phyloP scores from a whole-genome alignment of 2,329 filamentous ascomycete species.

The Leptographium wingfieldii region DNA sequence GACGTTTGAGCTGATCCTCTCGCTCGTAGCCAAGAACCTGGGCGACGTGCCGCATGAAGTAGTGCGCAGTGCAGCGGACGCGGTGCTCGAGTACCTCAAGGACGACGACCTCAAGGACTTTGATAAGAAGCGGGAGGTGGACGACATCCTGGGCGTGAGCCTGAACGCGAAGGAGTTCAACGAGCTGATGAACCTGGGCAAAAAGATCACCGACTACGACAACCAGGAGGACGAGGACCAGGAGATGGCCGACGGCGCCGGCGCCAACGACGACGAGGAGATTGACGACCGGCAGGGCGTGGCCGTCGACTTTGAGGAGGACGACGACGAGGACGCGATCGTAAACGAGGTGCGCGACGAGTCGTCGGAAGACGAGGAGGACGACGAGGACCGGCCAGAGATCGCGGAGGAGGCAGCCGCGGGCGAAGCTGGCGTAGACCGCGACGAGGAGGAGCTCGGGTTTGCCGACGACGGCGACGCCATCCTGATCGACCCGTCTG shows the following conservation, averaged over 20 bases:
- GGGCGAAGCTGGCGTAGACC: conserved; percentile 34
- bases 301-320: conserved; percentile 89
- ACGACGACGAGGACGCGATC: conserved; percentile 69
- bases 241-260: conserved; percentile 51
- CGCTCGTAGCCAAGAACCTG: conserved; percentile 74
- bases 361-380: conserved; percentile 69
- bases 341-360: conserved; percentile 83
- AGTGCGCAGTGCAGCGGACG: conserved; percentile 86
- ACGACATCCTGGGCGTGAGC: conserved; percentile 76
- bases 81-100: conserved; percentile 80
- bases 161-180: conserved; percentile 89
- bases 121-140: conserved; percentile 95
- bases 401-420: conserved; percentile 38
- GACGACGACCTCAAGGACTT: conserved; percentile 94
- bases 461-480: conserved; percentile 58
- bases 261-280: conserved; percentile 54
- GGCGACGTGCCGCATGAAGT: conserved; percentile 90
- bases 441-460: conserved; percentile 36
- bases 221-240: conserved; percentile 94
- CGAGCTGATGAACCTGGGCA: conserved; percentile 87
- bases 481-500: conserved; percentile 58
- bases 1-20: conserved; percentile 89
- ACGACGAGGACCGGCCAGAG: conserved; percentile 51
- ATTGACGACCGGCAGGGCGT: conserved; percentile 93
- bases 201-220: conserved; percentile 98